phyloP scores from a whole-genome alignment of 164 flowering plant species.

The Hamamelis virginiana region DNA sequence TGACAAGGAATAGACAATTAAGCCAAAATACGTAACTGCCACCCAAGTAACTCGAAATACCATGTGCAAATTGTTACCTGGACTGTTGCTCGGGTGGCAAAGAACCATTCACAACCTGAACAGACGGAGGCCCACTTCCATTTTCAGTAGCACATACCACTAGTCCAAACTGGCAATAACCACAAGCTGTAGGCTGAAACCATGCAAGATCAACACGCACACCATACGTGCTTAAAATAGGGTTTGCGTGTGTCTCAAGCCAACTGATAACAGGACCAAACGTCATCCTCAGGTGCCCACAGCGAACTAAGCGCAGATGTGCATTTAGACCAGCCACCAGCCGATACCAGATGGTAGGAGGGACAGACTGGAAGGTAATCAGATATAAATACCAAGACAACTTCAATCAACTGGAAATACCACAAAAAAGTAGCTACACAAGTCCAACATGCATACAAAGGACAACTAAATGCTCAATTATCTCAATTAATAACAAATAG shows the following conservation, averaged over 20 bases:
- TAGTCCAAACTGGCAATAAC: slow-evolving; percentile 84
- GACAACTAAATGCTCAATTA: neutral
- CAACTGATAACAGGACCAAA: slow-evolving; percentile 64
- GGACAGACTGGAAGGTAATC: slow-evolving; percentile 53
- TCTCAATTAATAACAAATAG: neutral
- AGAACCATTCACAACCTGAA: slow-evolving; percentile 26
- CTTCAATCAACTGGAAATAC: neutral
- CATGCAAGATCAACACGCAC: slow-evolving; percentile 69
- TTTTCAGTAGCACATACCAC: slow-evolving; percentile 47
- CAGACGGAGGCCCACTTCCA: slow-evolving; percentile 27
- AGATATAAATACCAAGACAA: neutral
- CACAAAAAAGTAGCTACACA: neutral
- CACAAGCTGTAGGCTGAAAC: slow-evolving; percentile 71
- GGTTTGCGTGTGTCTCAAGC: slow-evolving; percentile 89
- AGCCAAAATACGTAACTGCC: neutral
- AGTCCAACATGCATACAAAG: neutral
- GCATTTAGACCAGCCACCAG: slow-evolving; percentile 93
- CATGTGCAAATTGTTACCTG: slow-evolving; percentile 38
- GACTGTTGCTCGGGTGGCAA: slow-evolving; percentile 29
- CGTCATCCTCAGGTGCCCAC: slow-evolving; percentile 55
- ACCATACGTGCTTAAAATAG: slow-evolving; percentile 60
- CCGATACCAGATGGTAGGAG: slow-evolving; percentile 91
- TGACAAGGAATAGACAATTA: slow-evolving; percentile 2
- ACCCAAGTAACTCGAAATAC: neutral
- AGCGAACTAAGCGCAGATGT: slow-evolving; percentile 80